Percentiles rank a stretch among this genome's conserved stretches.
Conservation (phyloP, 2,329 filamentous ascomycete genomes). For the Alternaria gaisen region DNA sequence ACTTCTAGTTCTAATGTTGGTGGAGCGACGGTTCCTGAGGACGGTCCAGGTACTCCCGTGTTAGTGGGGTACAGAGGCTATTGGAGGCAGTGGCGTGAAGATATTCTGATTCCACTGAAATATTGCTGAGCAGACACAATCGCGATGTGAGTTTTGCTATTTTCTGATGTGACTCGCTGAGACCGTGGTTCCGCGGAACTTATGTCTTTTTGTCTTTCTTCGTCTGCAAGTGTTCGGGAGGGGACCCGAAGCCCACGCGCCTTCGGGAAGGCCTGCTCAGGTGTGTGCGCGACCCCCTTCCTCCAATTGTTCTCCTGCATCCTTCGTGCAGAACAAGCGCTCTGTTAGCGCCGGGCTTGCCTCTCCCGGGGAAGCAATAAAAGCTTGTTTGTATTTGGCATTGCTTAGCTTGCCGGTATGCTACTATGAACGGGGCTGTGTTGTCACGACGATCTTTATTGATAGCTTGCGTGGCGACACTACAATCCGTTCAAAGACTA, state of each 20-base stretch:
- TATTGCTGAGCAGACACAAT: background rate
- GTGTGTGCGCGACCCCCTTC: background rate
- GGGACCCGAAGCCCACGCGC: background rate
- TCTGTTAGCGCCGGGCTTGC: background rate
- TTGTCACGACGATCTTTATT: background rate
- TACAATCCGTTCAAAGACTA: background rate
- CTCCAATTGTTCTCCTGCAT: background rate
- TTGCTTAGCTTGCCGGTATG: background rate
- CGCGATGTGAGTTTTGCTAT: background rate
- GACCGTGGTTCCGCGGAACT: background rate
- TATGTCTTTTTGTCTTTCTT: background rate
- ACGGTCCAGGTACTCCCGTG: slow-evolving; percentile 2
- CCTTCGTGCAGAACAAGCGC: background rate
- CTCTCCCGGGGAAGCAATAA: background rate
- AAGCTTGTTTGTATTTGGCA: slow-evolving; percentile 1
- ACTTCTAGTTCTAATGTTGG: background rate
- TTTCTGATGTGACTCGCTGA: background rate
- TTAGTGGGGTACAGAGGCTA: background rate
- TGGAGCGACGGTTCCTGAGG: background rate
- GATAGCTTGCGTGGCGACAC: background rate
- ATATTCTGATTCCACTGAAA: background rate
- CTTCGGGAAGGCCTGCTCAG: background rate
- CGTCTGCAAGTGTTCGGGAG: background rate
- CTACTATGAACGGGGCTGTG: background rate
- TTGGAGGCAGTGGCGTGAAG: background rate